phyloP scores from a whole-genome alignment of 306 rosid species.

The Prosopis cineraria region DNA sequence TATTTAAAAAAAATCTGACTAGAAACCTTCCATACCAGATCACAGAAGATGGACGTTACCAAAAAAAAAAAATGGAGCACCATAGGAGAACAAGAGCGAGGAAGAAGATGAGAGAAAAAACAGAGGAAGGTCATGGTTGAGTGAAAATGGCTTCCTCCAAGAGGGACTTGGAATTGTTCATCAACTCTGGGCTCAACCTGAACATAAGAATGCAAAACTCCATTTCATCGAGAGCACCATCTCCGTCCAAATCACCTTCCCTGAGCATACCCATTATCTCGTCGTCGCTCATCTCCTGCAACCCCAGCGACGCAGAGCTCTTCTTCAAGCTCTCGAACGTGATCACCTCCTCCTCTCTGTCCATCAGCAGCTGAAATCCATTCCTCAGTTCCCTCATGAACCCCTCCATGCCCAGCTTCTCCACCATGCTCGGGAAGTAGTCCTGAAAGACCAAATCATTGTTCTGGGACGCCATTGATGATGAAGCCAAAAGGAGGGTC shows the following conservation, averaged over 20 bases:
- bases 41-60: not conserved
- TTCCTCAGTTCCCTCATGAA: constrained; percentile 75
- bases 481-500: not conserved
- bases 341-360: constrained; percentile 60
- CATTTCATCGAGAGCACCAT: constrained; percentile 74
- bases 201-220: constrained; percentile 90
- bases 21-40: not conserved
- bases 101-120: not conserved
- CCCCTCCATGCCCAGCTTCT: constrained; percentile 68
- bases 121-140: not conserved
- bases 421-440: constrained; percentile 75
- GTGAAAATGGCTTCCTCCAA: constrained; percentile 55
- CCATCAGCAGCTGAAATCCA: constrained; percentile 72
- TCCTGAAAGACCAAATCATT: constrained; percentile 62
- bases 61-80: not conserved
- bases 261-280: constrained; percentile 69
- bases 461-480: constrained; percentile 50
- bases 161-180: constrained; percentile 56
- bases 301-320: constrained; percentile 71
- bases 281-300: constrained; percentile 70
- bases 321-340: constrained; percentile 83
- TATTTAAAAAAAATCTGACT: not conserved
- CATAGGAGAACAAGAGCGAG: not conserved
- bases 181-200: constrained; percentile 79
- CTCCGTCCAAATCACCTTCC: constrained; percentile 88